A percentile compares a stretch with the other conserved stretches of the same genome.
Evolutionary conservation across 805 yeast genomes (phyloP).

Genomic region (Myxozyma kluyveri): DNA sequence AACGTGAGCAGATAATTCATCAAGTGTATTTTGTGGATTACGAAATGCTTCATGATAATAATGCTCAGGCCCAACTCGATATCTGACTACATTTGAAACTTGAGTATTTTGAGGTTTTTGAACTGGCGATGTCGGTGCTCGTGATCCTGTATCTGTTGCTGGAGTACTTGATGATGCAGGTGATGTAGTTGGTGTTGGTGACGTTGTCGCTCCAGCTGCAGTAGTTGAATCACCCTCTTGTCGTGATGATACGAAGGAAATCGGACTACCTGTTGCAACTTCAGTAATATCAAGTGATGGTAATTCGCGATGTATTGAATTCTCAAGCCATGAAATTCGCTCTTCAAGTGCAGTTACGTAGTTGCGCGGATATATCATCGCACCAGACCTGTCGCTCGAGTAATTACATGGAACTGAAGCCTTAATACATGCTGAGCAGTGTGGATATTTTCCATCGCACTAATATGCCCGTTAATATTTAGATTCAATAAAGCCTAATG

Average conservation of each 20-base stretch:
- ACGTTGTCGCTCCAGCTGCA: neutral
- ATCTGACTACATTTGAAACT: constrained; percentile 5
- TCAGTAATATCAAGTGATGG: constrained; percentile 19
- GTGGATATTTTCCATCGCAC: constrained; percentile 28
- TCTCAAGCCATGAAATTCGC: constrained; percentile 23
- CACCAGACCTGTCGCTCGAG: constrained; percentile 18
- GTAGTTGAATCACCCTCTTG: neutral
- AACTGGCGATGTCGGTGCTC: no score
- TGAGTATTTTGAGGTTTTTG: no score
- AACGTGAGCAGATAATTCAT: constrained; percentile 20
- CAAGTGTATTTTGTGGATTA: constrained; percentile 23
- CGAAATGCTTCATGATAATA: constrained; percentile 26
- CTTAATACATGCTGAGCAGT: constrained; percentile 23
- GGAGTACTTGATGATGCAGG: neutral
- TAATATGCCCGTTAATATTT: neutral
- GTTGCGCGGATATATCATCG: constrained; percentile 17
- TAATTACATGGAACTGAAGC: constrained; percentile 24
- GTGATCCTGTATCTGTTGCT: neutral
- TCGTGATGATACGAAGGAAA: neutral
- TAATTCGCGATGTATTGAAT: constrained; percentile 6
- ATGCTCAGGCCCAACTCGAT: constrained; percentile 25
- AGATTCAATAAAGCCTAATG: neutral
- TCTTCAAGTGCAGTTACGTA: constrained; percentile 23
- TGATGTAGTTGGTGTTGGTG: neutral
- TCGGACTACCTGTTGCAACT: constrained; percentile 8